A percentile compares a stretch with the other conserved stretches of the same genome.
Conservation (phyloP, 2,329 filamentous ascomycete genomes). For the Lachnellula arida region DNA sequence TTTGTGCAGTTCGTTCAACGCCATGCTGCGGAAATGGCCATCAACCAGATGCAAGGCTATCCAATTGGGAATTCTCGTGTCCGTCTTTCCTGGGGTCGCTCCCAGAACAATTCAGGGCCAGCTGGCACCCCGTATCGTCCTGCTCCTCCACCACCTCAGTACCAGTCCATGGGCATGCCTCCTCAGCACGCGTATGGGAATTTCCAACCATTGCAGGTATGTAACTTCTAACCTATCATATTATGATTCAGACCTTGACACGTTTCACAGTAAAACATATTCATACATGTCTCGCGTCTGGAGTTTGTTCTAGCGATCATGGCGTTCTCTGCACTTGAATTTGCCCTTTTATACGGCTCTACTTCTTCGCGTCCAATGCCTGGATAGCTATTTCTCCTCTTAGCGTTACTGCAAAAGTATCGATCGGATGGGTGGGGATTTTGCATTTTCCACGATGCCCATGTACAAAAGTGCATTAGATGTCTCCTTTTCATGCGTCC, state of each 20-base stretch:
- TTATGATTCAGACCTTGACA: conserved; percentile 9
- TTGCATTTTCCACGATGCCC: conserved; percentile 34
- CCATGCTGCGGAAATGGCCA: conserved; percentile 98
- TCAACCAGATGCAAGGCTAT: conserved; percentile 99
- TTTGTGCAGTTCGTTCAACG: conserved; percentile 99
- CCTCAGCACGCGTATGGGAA: conserved; percentile 32
- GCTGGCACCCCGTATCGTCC: conserved; percentile 96
- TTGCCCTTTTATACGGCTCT: conserved; percentile 29
- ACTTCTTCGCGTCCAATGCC: conserved; percentile 33
- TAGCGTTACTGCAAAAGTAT: conserved; percentile 37
- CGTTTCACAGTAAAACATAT: conserved; percentile 29
- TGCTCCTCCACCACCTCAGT: conserved; percentile 75
- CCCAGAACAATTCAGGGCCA: conserved; percentile 96
- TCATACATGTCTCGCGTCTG: conserved; percentile 31
- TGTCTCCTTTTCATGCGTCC: conserved; percentile 34
- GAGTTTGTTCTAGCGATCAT: conserved; percentile 33
- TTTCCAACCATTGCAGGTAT: conserved; percentile 33
- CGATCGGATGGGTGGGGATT: conserved; percentile 32
- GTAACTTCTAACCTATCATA: not conserved
- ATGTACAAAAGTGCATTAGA: conserved; percentile 37
- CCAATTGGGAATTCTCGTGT: conserved; percentile 98
- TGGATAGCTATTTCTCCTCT: conserved; percentile 35
- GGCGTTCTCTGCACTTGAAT: conserved; percentile 32
- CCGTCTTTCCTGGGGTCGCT: conserved; percentile 93
- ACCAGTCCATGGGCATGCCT: conserved; percentile 54